Conservation (phyloP, 2,329 filamentous ascomycete genomes). For the Fusarium sp. region DNA sequence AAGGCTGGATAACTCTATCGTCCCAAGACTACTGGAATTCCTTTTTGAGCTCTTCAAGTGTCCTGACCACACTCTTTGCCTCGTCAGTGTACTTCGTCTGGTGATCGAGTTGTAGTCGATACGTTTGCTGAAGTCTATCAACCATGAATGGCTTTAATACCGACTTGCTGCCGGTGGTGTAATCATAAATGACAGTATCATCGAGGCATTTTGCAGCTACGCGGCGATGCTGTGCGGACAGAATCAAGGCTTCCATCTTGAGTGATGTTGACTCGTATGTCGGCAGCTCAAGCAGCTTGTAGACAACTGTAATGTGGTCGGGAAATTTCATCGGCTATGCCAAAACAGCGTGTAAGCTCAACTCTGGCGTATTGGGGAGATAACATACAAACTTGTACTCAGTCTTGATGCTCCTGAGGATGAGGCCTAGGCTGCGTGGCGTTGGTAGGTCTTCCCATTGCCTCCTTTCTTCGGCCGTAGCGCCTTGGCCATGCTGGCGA, state of each 20-base stretch:
- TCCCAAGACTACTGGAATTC: not conserved
- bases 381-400: conserved; percentile 31
- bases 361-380: accelerated
- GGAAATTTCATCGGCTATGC: conserved; percentile 27
- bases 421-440: conserved; percentile 17
- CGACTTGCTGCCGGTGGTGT: conserved; percentile 13
- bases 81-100: conserved; percentile 7
- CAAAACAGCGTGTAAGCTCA: not conserved
- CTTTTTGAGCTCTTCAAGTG: not conserved
- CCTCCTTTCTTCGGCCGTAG: conserved; percentile 2
- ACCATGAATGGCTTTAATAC: conserved; percentile 33
- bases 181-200: conserved; percentile 33
- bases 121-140: conserved; percentile 25
- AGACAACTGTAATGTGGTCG: conserved; percentile 23
- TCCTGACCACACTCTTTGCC: not conserved
- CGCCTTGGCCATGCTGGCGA: conserved; percentile 17
- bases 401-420: conserved; percentile 32
- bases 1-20: too few species aligned
- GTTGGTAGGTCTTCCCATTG: conserved; percentile 28
- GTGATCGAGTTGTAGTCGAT: not conserved
- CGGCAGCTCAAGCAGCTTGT: conserved; percentile 23
- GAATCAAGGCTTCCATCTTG: conserved; percentile 30
- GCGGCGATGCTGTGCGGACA: conserved; percentile 24
- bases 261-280: conserved; percentile 27
- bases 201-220: conserved; percentile 29